Evolutionary conservation across 768 basidiomycete species (phyloP).

Genomic region (Pilatotrama ljubarskyi): DNA sequence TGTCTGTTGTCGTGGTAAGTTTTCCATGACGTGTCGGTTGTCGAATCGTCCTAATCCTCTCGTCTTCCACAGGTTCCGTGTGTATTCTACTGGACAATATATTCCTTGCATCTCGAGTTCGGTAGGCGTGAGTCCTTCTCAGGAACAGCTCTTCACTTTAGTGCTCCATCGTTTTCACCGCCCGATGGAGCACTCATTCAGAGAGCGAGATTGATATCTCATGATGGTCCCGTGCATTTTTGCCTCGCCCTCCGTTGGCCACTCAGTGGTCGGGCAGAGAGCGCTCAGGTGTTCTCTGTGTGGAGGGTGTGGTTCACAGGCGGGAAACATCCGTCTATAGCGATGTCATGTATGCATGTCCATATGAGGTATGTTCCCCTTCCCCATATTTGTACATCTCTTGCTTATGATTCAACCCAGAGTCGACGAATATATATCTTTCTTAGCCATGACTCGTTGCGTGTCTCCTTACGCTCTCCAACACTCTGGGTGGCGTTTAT

Average conservation of each 20-base stretch:
- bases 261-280: slow-evolving; percentile 24
- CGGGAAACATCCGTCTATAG: slow-evolving; percentile 40
- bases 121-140: background rate
- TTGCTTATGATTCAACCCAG: background rate
- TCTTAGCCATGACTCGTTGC: background rate
- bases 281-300: slow-evolving; percentile 26
- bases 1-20: slow-evolving; percentile 37
- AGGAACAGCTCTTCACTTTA: slow-evolving; percentile 77
- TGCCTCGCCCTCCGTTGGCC: slow-evolving; percentile 36
- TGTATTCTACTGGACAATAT: slow-evolving; percentile 40
- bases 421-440: background rate
- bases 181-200: slow-evolving; percentile 83
- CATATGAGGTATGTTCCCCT: slow-evolving; percentile 18
- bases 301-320: slow-evolving; percentile 51
- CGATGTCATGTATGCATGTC: background rate
- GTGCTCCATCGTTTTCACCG: slow-evolving; percentile 58
- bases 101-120: slow-evolving; percentile 22
- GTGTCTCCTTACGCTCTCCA: slow-evolving; percentile 61
- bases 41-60: slow-evolving; percentile 20
- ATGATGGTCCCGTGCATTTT: slow-evolving; percentile 37
- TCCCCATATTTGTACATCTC: background rate
- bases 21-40: slow-evolving; percentile 25
- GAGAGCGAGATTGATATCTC: slow-evolving; percentile 62
- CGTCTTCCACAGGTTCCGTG: slow-evolving; percentile 22
- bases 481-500: slow-evolving; percentile 94